A percentile compares a stretch with the other conserved stretches of the same genome.
Conservation (phyloP, 2,329 filamentous ascomycete genomes). For the Venturia pyrina region DNA sequence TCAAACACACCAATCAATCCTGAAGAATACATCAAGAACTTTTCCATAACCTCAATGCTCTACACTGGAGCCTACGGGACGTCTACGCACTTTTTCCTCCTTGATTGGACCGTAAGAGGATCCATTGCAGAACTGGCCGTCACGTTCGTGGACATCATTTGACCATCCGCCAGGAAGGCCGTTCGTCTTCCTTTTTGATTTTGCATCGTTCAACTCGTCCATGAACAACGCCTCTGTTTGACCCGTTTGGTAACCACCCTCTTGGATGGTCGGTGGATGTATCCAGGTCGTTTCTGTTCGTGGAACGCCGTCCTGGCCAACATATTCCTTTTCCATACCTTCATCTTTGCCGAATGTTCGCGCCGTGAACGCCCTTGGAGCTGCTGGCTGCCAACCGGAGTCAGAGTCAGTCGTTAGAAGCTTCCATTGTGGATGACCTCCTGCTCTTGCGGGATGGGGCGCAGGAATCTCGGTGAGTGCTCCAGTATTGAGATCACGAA, state of each 20-base stretch:
- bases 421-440: slow-evolving; percentile 16
- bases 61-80: background rate
- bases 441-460: slow-evolving; percentile 21
- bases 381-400: background rate
- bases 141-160: background rate
- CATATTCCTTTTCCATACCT: slow-evolving; percentile 30
- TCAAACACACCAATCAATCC: background rate
- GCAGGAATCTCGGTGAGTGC: slow-evolving; percentile 36
- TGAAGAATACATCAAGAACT: background rate
- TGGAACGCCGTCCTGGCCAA: slow-evolving; percentile 30
- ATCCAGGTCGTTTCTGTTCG: slow-evolving; percentile 36
- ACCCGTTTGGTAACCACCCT: slow-evolving; percentile 21
- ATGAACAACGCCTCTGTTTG: slow-evolving; percentile 19
- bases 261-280: slow-evolving; percentile 33
- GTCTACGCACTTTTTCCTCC: background rate
- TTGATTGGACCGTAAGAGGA: background rate
- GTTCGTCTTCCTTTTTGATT: background rate
- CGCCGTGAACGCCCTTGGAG: slow-evolving; percentile 23
- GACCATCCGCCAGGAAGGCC: background rate
- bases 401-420: slow-evolving; percentile 24
- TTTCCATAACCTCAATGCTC: background rate
- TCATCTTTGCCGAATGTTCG: slow-evolving; percentile 28
- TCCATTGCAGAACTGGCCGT: background rate
- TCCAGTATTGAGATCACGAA: slow-evolving; percentile 25
- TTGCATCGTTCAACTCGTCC: background rate